Evolutionary conservation across 768 basidiomycete species (phyloP).

Genomic region (Cantharellus anzutake): DNA sequence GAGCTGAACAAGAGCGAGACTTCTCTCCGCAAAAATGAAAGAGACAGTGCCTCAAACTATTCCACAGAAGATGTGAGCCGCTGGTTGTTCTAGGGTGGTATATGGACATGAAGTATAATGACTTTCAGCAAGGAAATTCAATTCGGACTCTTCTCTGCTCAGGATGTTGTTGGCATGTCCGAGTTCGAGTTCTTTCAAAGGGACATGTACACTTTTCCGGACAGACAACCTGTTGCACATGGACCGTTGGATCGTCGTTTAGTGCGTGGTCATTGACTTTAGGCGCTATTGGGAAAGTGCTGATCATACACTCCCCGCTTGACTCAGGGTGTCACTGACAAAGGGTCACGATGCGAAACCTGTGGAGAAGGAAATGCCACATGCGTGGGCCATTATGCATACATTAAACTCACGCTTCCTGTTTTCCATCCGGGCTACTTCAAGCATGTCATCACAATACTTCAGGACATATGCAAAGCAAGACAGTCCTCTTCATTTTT

Average conservation of each 20-base stretch:
- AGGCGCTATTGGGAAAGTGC: not conserved
- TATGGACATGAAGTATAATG: constrained; percentile 1
- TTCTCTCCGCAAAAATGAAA: constrained; percentile 37
- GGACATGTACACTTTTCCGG: constrained; percentile 72
- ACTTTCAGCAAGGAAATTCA: constrained; percentile 73
- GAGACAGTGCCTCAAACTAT: constrained; percentile 61
- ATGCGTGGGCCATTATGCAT: constrained; percentile 96
- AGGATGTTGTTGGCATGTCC: constrained; percentile 88
- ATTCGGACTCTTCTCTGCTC: constrained; percentile 83
- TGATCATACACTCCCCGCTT: not conserved
- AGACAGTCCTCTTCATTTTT: constrained; percentile 8
- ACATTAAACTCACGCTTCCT: constrained; percentile 90
- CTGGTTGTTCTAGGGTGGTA: not conserved
- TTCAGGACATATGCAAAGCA: constrained; percentile 96
- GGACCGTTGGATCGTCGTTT: constrained; percentile 86
- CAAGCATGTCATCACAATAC: constrained; percentile 79
- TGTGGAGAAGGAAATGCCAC: constrained; percentile 83
- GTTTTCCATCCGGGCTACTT: constrained; percentile 99
- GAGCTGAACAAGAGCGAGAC: not conserved
- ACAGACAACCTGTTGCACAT: constrained; percentile 71
- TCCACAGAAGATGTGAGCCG: constrained; percentile 56
- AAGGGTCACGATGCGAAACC: constrained; percentile 81
- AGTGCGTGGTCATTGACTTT: constrained; percentile 25
- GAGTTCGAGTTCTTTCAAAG: constrained; percentile 92
- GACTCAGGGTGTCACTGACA: constrained; percentile 80